These are phyloP conservation scores for Mycena polygramma DNA, from an alignment of 768 basidiomycete species.

Conservation along the genomic window DNA sequence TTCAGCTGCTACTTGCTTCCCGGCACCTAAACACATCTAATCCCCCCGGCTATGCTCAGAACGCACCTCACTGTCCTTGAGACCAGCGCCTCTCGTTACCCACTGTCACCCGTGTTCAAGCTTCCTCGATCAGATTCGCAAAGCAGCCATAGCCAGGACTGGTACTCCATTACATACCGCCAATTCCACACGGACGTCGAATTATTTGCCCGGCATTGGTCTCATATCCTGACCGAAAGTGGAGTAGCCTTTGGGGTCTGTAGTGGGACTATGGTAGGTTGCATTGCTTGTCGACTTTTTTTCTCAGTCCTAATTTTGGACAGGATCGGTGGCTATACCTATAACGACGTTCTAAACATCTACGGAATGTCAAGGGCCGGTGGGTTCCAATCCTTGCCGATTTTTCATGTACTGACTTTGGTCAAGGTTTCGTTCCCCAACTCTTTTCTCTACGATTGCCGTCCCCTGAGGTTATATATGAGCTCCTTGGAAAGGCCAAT, in stretches of 20 bases:
- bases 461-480: conserved; percentile 69
- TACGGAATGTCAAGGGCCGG: conserved; percentile 74
- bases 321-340: conserved; percentile 75
- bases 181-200: conserved; percentile 71
- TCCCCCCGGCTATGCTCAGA: conserved; percentile 43
- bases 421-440: conserved; percentile 68
- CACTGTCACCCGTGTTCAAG: conserved; percentile 64
- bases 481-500: conserved; percentile 66
- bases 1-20: conserved; percentile 34
- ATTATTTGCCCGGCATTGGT: conserved; percentile 68
- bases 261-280: conserved; percentile 73
- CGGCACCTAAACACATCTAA: conserved; percentile 37
- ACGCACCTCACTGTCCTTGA: conserved; percentile 71
- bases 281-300: conserved; percentile 7
- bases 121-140: conserved; percentile 57
- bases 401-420: not conserved
- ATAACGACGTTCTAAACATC: conserved; percentile 72
- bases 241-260: conserved; percentile 61
- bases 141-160: conserved; percentile 50
- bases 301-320: conserved; percentile 28
- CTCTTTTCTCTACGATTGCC: conserved; percentile 73
- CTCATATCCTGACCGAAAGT: conserved; percentile 52
- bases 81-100: conserved; percentile 57
- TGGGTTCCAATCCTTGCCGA: not conserved
- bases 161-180: conserved; percentile 61